Evolutionary conservation across 139 green algal species (phyloP), one percentile per base, ranked within the genome.

Genomic region (Coelastrella sp.): DNA sequence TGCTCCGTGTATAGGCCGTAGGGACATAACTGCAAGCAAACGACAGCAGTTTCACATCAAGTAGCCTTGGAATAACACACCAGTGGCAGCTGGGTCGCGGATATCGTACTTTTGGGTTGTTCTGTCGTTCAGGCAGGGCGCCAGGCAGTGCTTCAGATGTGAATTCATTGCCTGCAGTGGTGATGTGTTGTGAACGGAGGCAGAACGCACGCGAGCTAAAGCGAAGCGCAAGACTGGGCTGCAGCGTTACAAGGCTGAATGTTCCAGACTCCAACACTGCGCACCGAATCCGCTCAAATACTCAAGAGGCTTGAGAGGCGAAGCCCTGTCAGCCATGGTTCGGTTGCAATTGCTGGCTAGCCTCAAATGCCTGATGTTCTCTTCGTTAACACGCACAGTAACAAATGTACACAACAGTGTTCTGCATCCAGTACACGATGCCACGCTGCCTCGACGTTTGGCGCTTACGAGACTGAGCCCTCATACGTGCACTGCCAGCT

Each of bases 1-100:
- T 99, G 98, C 94, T 99, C 98, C 2, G 97, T 95, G 80, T 99
- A 99, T 17, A 99, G 91, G 14, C 95, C 95, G 90, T 97, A 98
- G 0, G 98, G 96, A 71, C 96, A 98, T 0, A 95, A 87, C 92
- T 96, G 91, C 73, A 88, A 76, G 32, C 65, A 64, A 23, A 71
- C 66, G 47, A 22, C 23, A 58, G 8, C 61, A 71, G 61, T 10
- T 10, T 10, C 61, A 71, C 13, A 22, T 11, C 71, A 22, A 60
- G 61, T 57, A 6, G 19, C 5, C 7, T 23, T 56, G 20, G 58
- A 32, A 65, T 66, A 58, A 20, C 56, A 59, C 14, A n/a, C 54
- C 14, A 20, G 77, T 83, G n/a, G 58, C 47, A 47, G 32, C 16
- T 59, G 47, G 56, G 19, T 83, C 7, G 20, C 77, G 11, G 11